Percentiles rank a stretch among this genome's conserved stretches.
Conservation (phyloP, 2,329 filamentous ascomycete genomes). For the Pseudogymnoascus sp. region DNA sequence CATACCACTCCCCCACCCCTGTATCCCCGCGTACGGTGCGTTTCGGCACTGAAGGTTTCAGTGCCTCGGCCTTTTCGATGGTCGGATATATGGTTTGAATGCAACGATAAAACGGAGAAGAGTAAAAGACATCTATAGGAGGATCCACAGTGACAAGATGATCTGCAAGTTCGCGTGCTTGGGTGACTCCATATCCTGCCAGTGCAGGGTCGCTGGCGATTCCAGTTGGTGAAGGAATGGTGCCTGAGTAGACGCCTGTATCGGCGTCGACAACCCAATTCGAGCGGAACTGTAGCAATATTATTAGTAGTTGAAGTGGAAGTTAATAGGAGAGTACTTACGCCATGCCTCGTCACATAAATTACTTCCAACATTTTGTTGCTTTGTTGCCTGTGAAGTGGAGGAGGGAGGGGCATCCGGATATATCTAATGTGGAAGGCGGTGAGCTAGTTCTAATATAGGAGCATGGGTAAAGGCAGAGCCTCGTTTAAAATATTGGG, state of each 20-base stretch:
- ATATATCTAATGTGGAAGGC: constrained; percentile 7
- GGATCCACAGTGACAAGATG: constrained; percentile 55
- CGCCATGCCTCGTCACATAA: constrained; percentile 66
- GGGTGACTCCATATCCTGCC: constrained; percentile 75
- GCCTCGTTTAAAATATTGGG: constrained; percentile 8
- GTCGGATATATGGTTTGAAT: constrained; percentile 74
- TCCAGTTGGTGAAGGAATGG: constrained; percentile 72
- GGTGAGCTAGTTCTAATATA: constrained; percentile 6
- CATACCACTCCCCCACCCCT: constrained; percentile 80
- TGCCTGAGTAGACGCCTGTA: constrained; percentile 68
- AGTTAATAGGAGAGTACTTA: constrained; percentile 36
- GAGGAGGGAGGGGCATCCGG: not conserved
- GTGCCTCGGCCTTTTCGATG: constrained; percentile 37
- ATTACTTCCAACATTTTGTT: constrained; percentile 33
- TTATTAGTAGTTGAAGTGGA: not conserved
- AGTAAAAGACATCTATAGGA: constrained; percentile 69
- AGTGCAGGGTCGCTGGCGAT: constrained; percentile 82
- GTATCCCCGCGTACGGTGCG: constrained; percentile 45
- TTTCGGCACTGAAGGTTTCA: constrained; percentile 16
- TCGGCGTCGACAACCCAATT: constrained; percentile 78
- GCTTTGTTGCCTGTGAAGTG: not conserved
- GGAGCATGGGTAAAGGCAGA: not conserved
- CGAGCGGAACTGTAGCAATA: constrained; percentile 62
- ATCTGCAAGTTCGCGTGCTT: constrained; percentile 67
- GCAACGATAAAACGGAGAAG: constrained; percentile 79